Evolutionary conservation across 2,329 filamentous ascomycete genomes (phyloP).

Genomic region (Trichoderma guizhouense): DNA sequence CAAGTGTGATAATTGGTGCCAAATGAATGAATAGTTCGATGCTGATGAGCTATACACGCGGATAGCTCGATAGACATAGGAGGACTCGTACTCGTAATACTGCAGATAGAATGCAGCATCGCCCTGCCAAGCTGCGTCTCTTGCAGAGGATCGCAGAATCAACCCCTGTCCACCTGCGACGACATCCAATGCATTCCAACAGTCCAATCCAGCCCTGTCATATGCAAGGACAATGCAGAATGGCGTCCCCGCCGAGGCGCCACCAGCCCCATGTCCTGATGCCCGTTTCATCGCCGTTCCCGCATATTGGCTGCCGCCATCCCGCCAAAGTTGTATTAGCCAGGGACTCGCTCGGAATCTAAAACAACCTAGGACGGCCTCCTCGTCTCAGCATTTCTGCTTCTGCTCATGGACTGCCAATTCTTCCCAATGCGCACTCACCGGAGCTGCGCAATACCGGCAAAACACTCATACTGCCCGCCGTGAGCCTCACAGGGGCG

Average conservation of each 20-base stretch:
- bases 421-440: constrained; percentile 1
- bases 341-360: constrained; percentile 16
- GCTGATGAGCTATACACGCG: neutral
- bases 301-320: constrained; percentile 4
- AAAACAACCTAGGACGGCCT: constrained; percentile 15
- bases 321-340: constrained; percentile 14
- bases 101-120: neutral
- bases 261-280: constrained; percentile 1
- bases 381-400: constrained; percentile 16
- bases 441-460: neutral
- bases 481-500: neutral
- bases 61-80: neutral
- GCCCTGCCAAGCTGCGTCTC: neutral
- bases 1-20: neutral
- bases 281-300: constrained; percentile 11
- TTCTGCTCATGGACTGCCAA: neutral
- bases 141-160: neutral
- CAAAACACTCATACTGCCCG: neutral
- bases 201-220: neutral
- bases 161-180: neutral
- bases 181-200: neutral
- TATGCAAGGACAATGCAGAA: neutral
- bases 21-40: neutral
- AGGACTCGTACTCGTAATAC: neutral
- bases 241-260: neutral